These are phyloP conservation scores for Candida sanyiensis DNA, from an alignment of 805 yeast species.

Conservation along the genomic window DNA sequence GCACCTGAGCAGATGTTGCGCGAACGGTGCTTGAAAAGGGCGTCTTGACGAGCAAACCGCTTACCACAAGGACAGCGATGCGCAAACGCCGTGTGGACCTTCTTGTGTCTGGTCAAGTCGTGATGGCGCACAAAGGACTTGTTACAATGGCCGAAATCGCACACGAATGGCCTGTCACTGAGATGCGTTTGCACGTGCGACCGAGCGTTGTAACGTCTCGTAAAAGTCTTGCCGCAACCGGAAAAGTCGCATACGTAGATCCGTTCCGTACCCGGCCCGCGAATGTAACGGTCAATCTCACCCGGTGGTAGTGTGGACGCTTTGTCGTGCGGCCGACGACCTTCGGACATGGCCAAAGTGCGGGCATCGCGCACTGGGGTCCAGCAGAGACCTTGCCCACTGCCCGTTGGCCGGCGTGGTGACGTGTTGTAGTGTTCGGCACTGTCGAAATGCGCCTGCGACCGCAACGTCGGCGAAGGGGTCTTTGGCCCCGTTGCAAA, in stretches of 20 bases:
- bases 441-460: constrained; percentile 28
- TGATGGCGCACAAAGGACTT: constrained; percentile 93
- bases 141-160: constrained; percentile 58
- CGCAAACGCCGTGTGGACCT: constrained; percentile 73
- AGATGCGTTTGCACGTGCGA: constrained; percentile 96
- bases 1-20: constrained; percentile 84
- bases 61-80: constrained; percentile 90
- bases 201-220: constrained; percentile 85
- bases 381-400: constrained; percentile 22
- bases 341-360: constrained; percentile 10
- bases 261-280: constrained; percentile 71
- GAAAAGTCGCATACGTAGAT: constrained; percentile 70
- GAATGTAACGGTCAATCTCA: constrained; percentile 74
- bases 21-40: constrained; percentile 26
- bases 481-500: constrained; percentile 32
- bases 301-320: constrained; percentile 80
- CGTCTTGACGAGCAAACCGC: constrained; percentile 69
- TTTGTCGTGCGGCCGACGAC: constrained; percentile 25
- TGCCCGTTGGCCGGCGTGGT: constrained; percentile 15
- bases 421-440: constrained; percentile 7
- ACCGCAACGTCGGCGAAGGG: constrained; percentile 40
- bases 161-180: constrained; percentile 86
- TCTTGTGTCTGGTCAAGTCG: constrained; percentile 84
- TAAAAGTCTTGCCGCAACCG: constrained; percentile 76
- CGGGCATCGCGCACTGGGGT: constrained; percentile 20